Conservation (phyloP, 306 rosid species). For the Malus sieversii region DNA sequence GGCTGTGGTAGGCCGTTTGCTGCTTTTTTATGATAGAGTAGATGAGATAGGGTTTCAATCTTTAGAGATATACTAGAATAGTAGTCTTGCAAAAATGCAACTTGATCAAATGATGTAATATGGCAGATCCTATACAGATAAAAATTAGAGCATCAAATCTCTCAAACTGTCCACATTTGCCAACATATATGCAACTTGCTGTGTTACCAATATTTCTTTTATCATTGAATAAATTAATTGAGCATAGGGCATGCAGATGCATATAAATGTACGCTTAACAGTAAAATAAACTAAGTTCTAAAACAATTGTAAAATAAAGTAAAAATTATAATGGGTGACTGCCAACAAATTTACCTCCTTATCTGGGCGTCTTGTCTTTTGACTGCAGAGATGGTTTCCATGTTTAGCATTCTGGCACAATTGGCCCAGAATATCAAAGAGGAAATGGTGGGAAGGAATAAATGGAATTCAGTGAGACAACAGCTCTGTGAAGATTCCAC, state of each 20-base stretch:
- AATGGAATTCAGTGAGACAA: conserved; percentile 4
- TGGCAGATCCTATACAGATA: conserved; percentile 13
- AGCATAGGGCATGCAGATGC: not conserved
- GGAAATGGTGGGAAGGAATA: not conserved
- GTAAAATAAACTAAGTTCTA: not conserved
- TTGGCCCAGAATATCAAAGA: not conserved
- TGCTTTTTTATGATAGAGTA: not conserved
- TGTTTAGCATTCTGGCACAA: not conserved
- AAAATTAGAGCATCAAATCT: conserved; percentile 10
- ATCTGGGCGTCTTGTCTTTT: conserved; percentile 15
- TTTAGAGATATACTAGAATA: conserved; percentile 6
- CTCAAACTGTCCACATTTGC: conserved; percentile 14
- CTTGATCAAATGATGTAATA: conserved; percentile 31
- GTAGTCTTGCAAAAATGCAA: conserved; percentile 10
- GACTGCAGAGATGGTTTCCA: not conserved
- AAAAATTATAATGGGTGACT: not conserved
- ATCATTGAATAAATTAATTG: not conserved
- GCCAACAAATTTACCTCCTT: not conserved
- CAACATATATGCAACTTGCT: conserved; percentile 2
- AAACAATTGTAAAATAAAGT: not conserved
- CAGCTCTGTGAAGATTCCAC: not conserved
- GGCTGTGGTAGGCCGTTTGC: not conserved
- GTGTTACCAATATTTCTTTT: not conserved
- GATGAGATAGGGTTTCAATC: conserved; percentile 3
- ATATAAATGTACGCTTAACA: not conserved